Base-by-base conservation (phyloP, 768 basidiomycete genomes). In the Clathrus columnatus region DNA sequence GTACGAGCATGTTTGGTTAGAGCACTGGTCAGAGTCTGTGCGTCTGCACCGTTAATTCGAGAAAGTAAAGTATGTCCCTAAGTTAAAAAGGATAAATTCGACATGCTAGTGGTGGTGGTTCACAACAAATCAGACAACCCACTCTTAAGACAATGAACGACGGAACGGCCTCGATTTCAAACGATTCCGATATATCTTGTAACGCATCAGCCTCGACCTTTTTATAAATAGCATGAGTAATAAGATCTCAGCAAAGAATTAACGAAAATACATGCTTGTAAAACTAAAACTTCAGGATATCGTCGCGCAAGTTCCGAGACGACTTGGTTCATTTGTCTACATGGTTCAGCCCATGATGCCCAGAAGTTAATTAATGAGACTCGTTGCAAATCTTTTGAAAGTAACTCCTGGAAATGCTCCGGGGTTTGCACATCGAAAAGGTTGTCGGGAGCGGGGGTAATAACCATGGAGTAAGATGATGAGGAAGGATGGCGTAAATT, bases 301-400 rank as follows among this genome's bases (percentile, higher is more conserved):
- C 87, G 86, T 59, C 77, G 80, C 1, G 92, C 80, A 45, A 95
- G 75, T 63, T 88, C 86, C 7, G 64, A 57, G 17, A 87, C 80
- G 5, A 93, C 81, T 44, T 82, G 74, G 71, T 92, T 93, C 86
- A 96, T 95, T 62, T 85, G 78, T 62, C 77, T 77, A 75, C 94
- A 98, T 41, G 93, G 92, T 59, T 81, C 87, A 0, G 92, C 96
- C 91, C 91, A 87, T 69, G 81, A 74, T 43, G 94, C 90, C 87
- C 92, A 94, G 68, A 97, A 99, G 71, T 88, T 91, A 65, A 96
- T 82, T 32, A 95, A 74, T 4, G 93, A 93, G 21, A 95, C 78
- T 20, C 88, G 75, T 18, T 78, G 70, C 29, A 99, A 80, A 69
- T 98, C 94, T 20, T 69, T 64, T 0, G 83, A 84, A 47, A 97